Evolutionary conservation across 768 basidiomycete genomes (phyloP).

Genomic region (Paxillus involutus): DNA sequence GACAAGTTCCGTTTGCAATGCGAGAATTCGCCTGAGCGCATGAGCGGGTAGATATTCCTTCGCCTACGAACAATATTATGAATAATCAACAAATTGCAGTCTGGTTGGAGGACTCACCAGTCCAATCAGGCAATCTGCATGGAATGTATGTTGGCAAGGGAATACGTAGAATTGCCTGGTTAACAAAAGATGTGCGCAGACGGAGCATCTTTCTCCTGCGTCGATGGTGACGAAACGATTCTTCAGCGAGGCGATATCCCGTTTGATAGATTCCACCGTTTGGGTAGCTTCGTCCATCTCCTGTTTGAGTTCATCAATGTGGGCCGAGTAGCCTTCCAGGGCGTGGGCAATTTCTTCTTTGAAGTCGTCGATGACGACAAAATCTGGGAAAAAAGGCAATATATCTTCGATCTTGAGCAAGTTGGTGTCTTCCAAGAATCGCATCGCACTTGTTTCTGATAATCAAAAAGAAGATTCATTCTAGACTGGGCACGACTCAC

Average conservation of each 20-base stretch:
- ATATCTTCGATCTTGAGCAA: slow-evolving; percentile 98
- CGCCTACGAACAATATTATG: slow-evolving; percentile 50
- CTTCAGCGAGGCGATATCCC: slow-evolving; percentile 81
- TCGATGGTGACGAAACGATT: slow-evolving; percentile 93
- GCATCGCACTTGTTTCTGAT: slow-evolving; percentile 75
- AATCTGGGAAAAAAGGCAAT: slow-evolving; percentile 99
- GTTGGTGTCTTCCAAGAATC: slow-evolving; percentile 91
- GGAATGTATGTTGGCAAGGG: slow-evolving; percentile 97
- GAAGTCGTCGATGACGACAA: slow-evolving; percentile 98
- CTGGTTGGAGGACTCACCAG: slow-evolving; percentile 57
- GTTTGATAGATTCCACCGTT: slow-evolving; percentile 90
- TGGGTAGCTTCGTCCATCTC: slow-evolving; percentile 97
- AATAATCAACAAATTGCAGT: neutral
- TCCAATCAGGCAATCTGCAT: slow-evolving; percentile 94
- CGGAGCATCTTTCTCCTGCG: slow-evolving; percentile 80
- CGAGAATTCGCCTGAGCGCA: slow-evolving; percentile 80
- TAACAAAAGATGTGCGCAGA: slow-evolving; percentile 73
- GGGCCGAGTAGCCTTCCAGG: slow-evolving; percentile 88
- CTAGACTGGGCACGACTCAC: slow-evolving; percentile 48
- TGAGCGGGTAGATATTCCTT: slow-evolving; percentile 88
- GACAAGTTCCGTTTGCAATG: slow-evolving; percentile 82
- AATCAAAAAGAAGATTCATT: neutral
- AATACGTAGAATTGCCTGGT: slow-evolving; percentile 97
- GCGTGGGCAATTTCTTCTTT: slow-evolving; percentile 98
- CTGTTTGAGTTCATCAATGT: slow-evolving; percentile 83